Base-by-base conservation (phyloP, 257 asterid species). In the Rehmannia glutinosa region DNA sequence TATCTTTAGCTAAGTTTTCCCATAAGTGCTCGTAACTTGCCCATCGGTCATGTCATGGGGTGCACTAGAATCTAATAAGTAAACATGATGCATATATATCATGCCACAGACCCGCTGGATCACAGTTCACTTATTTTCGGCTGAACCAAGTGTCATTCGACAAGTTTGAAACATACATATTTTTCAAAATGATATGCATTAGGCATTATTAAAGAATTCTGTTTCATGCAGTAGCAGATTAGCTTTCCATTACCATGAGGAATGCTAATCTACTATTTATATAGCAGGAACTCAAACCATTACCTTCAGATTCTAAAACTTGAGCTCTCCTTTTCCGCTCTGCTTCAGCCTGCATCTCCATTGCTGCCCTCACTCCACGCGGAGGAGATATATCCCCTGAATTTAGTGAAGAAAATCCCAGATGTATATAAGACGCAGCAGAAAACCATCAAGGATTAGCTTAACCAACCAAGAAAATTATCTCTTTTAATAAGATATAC, bases 341-440 rank as follows among this genome's bases (percentile, higher is more conserved):
- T 39, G 94, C 94, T 76, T 88, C 96, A 11, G 90, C 96, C 71
- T 88, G 96, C 89, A 88, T 83, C 76, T 86, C 94, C 94, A 88
- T 88, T 23, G 90, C 94, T 13, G 81, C 94, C 83, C 74, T 84
- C 35, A 88, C 84, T n/a, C 87, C 92, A 43, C 82, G 85, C 17
- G 96, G 96, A 51, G 91, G 96, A 78, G 82, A 80, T 73, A 88
- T 88, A 77, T 86, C 89, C 90, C 81, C 96, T 84, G 39, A 35
- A 64, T 42, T 20, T 28, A n/a, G 57, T 36, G 7, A 25, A 57
- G 33, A 1, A 8, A 20, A 38, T 36, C 3, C 20, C 3, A 27
- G 3, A 35, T 45, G 28, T 51, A 45, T 45, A 66, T 39, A 42
- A 23, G 35, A 32, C 3, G 25, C 55, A 62, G 27, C 38, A 19